A percentile compares a stretch with the other conserved stretches of the same genome.
phyloP scores from a whole-genome alignment of 192 early-diverging fungal species.

The Gryganskiella cystojenkinii region DNA sequence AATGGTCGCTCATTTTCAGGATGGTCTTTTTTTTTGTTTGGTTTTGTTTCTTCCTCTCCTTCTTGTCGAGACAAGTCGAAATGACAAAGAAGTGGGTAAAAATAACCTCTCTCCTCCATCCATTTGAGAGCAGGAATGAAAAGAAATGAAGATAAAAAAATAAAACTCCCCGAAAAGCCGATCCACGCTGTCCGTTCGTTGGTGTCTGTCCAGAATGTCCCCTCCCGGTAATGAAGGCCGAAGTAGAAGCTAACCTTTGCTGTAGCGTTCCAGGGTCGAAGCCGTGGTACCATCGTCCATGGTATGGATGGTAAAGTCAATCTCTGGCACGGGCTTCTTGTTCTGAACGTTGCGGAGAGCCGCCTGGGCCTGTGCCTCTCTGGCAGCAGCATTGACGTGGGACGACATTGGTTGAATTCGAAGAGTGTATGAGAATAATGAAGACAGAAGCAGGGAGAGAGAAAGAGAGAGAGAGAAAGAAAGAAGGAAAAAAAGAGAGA shows the following conservation, averaged over 20 bases:
- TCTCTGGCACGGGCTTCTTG: slow-evolving; percentile 64
- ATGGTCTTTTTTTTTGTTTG: too few relatives aligned
- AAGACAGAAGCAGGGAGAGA: neutral
- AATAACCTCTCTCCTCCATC: too few relatives aligned
- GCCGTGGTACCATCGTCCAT: slow-evolving; percentile 79
- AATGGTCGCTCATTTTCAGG: too few relatives aligned
- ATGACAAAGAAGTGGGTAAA: too few relatives aligned
- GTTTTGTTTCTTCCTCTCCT: too few relatives aligned
- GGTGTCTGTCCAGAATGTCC: too few relatives aligned
- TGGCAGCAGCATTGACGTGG: slow-evolving; percentile 8
- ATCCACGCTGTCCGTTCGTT: too few relatives aligned
- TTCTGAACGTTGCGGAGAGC: slow-evolving; percentile 52
- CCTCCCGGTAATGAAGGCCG: too few relatives aligned
- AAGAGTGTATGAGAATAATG: neutral
- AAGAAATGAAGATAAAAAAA: too few relatives aligned
- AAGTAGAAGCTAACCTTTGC: slow-evolving; percentile 70
- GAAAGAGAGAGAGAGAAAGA: neutral
- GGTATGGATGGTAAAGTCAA: slow-evolving; percentile 85
- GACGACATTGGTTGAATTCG: slow-evolving; percentile 1
- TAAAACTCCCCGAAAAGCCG: too few relatives aligned
- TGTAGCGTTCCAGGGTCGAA: slow-evolving; percentile 76
- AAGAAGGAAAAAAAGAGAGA: neutral
- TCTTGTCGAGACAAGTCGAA: too few relatives aligned
- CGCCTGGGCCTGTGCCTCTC: slow-evolving; percentile 47
- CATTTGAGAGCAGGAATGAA: too few relatives aligned